Percentiles rank a stretch among this genome's conserved stretches.
These are phyloP conservation scores for Trypanosoma platydactyli DNA, from an alignment of 208 protist species.

Conservation along the genomic window DNA sequence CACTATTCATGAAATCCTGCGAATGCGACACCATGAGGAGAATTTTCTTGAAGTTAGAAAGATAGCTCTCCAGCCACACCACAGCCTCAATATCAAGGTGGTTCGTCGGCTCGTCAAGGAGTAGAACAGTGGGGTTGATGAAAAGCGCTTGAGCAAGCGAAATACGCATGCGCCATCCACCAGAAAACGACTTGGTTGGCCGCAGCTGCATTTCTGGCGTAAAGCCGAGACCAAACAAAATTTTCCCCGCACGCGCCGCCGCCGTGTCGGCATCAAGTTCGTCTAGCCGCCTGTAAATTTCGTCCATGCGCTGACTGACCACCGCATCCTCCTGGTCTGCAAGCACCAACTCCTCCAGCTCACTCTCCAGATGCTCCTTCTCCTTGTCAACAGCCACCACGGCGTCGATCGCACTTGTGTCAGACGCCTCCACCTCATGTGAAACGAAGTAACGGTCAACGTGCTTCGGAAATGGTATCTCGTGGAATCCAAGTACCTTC, in stretches of 20 bases:
- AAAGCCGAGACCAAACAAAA: conserved; percentile 96
- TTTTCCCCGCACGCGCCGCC: conserved; percentile 83
- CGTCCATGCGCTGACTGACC: conserved; percentile 72
- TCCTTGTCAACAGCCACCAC: conserved; percentile 87
- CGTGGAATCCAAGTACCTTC: conserved; percentile 76
- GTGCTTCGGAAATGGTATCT: conserved; percentile 93
- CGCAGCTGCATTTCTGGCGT: conserved; percentile 77
- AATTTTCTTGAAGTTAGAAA: conserved; percentile 92
- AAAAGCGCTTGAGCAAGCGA: conserved; percentile 96
- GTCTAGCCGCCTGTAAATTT: conserved; percentile 93
- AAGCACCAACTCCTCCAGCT: conserved; percentile 83
- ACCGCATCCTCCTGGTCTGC: conserved; percentile 79
- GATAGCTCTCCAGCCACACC: conserved; percentile 96
- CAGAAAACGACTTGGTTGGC: conserved; percentile 87
- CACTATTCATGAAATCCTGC: conserved; percentile 97
- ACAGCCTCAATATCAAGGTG: conserved; percentile 96
- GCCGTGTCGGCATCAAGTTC: conserved; percentile 91
- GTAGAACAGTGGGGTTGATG: conserved; percentile 90
- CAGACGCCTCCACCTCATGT: conserved; percentile 93
- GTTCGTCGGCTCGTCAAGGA: conserved; percentile 99
- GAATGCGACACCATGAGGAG: conserved; percentile 96
- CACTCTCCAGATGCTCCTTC: conserved; percentile 67
- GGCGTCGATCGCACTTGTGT: conserved; percentile 81
- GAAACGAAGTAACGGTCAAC: conserved; percentile 96
- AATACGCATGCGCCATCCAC: conserved; percentile 98